Percentiles rank a stretch among this genome's conserved stretches.
These are phyloP conservation scores for Aspergillus novoparasiticus DNA, from an alignment of 2,329 filamentous ascomycete genomes.

Conservation along the genomic window DNA sequence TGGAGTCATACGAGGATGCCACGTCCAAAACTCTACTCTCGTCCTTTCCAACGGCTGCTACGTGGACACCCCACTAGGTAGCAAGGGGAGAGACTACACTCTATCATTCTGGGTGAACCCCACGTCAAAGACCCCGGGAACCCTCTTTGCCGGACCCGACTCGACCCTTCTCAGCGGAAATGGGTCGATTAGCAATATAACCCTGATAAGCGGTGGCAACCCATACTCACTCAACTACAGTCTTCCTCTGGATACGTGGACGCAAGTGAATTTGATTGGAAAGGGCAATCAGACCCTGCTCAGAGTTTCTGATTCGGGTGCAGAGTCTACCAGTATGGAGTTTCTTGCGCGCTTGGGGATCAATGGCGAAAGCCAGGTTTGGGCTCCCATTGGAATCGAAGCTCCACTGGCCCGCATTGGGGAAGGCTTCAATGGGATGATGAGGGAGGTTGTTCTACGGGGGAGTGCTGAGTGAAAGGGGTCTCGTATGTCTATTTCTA, in stretches of 20 bases:
- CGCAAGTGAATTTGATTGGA: constrained; percentile 4
- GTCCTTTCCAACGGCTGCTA: constrained; percentile 42
- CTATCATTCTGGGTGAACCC: constrained; percentile 51
- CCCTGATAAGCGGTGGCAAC: constrained; percentile 42
- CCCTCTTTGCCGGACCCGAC: constrained; percentile 47
- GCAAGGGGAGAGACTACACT: constrained; percentile 59
- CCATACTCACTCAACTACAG: constrained; percentile 46
- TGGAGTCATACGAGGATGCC: background rate
- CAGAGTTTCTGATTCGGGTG: background rate
- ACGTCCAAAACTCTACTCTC: constrained; percentile 28
- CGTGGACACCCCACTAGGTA: constrained; percentile 50
- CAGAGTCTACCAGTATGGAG: background rate
- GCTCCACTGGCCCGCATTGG: background rate
- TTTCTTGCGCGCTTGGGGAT: background rate
- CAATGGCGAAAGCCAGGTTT: background rate
- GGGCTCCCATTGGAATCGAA: background rate
- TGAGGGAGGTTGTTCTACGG: background rate
- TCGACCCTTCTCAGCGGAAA: constrained; percentile 44
- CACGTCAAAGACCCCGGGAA: constrained; percentile 36
- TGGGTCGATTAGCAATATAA: constrained; percentile 39
- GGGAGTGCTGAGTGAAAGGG: background rate
- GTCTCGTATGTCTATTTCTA: no score
- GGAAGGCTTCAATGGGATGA: background rate
- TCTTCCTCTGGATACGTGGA: constrained; percentile 42
- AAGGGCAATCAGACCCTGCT: background rate